Evolutionary conservation across 202 grass and related monocot genomes (phyloP), one percentile per base, ranked within the genome.

Genomic region (Saccharum hybrid): DNA sequence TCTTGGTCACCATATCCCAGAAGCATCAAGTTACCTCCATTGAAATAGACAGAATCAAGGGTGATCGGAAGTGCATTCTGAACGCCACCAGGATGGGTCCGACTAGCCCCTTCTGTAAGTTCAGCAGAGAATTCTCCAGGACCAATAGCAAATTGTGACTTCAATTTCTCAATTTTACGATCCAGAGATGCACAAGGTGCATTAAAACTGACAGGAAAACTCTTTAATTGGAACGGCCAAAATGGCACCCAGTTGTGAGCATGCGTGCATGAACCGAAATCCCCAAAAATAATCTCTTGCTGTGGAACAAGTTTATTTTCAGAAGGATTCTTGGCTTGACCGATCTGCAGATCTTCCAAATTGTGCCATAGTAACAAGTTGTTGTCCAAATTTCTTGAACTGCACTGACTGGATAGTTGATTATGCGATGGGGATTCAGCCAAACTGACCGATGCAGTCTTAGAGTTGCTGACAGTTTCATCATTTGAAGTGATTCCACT

Each of bases 11-110:
- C 96, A 71, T 94, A 98, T 71, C 96, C 96, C 28, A 96, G 83
- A 85, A 98, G 87, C 96, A 98, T 96, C 57, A 96, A 82, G 39
- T 87, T 96, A 68, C 93, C 93, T 43, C 85, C 91, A 71, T 83
- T 91, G 85, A 94, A 94, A 96, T 94, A 89, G 76, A 98, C 86
- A 89, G 93, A 90, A 89, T 96, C 93, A 75, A 98, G 71, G 51
- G 91, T 96, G 52, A 98, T 84, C 3, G 91, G 96, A 66, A 96
- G 89, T 22, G 65, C 45, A 54, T 90, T 70, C 68, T 92, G 85
- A 70, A 86, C 88, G 49, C 81, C 83, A 81, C 81, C 78, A 57
- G 83, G 60, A 83, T 88, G 89, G 82, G 66, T 88, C 83, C 88
- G 81, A 39, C 26, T 83, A 85, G 80, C 73, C 42, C 87, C 93